Evolutionary conservation across 805 yeast genomes (phyloP).

Genomic region (Middelhovenomyces tepae): DNA sequence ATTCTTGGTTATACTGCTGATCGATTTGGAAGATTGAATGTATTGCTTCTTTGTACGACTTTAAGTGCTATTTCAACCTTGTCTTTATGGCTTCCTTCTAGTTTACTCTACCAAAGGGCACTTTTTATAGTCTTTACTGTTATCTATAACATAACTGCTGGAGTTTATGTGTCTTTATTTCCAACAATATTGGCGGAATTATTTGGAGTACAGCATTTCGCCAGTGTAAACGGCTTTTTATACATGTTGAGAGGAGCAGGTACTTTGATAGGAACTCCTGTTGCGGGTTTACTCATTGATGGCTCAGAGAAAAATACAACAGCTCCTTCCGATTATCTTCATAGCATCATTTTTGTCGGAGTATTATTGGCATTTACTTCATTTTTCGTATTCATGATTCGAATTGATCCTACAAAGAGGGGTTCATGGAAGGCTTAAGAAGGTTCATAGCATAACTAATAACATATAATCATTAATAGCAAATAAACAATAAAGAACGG

Average conservation of each 20-base stretch:
- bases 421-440: no score
- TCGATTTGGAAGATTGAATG: conserved; percentile 46
- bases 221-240: conserved; percentile 14
- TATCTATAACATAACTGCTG: conserved; percentile 15
- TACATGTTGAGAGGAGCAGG: conserved; percentile 16
- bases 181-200: conserved; percentile 18
- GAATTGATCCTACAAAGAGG: no score
- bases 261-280: conserved; percentile 16
- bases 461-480: no score
- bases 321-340: conserved; percentile 8
- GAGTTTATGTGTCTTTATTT: conserved; percentile 15
- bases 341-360: conserved; percentile 16
- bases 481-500: no score
- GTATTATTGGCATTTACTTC: conserved; percentile 9
- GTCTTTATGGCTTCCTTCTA: conserved; percentile 53
- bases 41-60: conserved; percentile 41
- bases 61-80: conserved; percentile 41
- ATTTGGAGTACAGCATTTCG: conserved; percentile 17
- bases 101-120: conserved; percentile 10
- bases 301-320: neutral
- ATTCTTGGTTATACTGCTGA: conserved; percentile 51
- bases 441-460: no score
- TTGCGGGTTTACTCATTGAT: conserved; percentile 16
- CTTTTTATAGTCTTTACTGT: conserved; percentile 15
- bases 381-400: no score